Percentiles rank a stretch among this genome's conserved stretches.
Conservation (phyloP, 805 yeast species). For the Ogataea pini region DNA sequence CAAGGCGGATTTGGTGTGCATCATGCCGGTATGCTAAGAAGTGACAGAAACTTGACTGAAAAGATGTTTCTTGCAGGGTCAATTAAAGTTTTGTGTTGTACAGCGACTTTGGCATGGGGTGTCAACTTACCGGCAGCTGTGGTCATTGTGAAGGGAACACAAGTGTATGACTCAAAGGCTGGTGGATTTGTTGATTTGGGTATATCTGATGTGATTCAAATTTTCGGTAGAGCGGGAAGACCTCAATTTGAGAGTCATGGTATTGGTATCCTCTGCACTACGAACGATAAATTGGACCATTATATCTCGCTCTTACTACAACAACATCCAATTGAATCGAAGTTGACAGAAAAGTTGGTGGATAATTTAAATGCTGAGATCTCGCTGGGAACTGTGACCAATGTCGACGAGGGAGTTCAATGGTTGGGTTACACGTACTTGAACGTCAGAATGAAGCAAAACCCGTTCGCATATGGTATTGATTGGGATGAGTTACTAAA, state of each 20-base stretch:
- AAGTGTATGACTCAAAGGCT: constrained; percentile 87
- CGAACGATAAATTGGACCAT: constrained; percentile 78
- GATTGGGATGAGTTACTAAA: constrained; percentile 81
- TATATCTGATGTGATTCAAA: constrained; percentile 94
- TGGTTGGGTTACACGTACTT: constrained; percentile 98
- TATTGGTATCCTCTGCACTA: constrained; percentile 87
- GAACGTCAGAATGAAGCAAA: constrained; percentile 90
- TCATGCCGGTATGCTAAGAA: constrained; percentile 94
- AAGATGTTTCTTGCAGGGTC: constrained; percentile 84
- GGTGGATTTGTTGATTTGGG: constrained; percentile 96
- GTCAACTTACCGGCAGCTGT: constrained; percentile 98
- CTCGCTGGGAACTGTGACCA: constrained; percentile 92
- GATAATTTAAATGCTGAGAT: constrained; percentile 97
- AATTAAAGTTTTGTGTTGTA: constrained; percentile 87
- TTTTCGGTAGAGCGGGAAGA: constrained; percentile 99
- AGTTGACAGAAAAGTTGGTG: constrained; percentile 70
- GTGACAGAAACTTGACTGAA: constrained; percentile 88
- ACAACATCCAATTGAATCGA: constrained; percentile 95
- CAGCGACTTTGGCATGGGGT: constrained; percentile 99
- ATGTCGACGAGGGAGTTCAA: constrained; percentile 88
- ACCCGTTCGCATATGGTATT: constrained; percentile 90
- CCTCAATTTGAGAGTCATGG: constrained; percentile 94
- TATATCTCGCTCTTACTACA: constrained; percentile 87
- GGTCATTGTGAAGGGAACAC: constrained; percentile 95
- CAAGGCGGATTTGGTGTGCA: constrained; percentile 86